Conservation (phyloP, 352 stramenopile genomes). For the Globisporangium splendens region DNA sequence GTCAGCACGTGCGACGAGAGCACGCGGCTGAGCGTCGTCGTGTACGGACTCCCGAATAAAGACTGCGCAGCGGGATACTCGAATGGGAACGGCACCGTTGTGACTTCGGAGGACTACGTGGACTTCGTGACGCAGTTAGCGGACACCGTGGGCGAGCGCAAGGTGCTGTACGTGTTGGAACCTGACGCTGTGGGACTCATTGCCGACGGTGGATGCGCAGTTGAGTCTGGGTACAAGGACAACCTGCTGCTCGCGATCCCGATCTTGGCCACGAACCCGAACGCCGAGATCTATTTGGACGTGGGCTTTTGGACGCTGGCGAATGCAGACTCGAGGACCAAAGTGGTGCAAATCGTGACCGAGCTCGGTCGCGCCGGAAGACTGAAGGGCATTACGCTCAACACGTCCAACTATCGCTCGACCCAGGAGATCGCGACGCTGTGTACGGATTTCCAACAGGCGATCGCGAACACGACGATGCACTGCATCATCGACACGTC, state of each 20-base stretch:
- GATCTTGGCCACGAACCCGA: conserved; percentile 48
- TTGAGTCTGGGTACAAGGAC: conserved; percentile 27
- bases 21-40: conserved; percentile 40
- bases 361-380: conserved; percentile 23
- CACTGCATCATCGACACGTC: conserved; percentile 9
- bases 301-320: conserved; percentile 63
- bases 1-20: conserved; percentile 26
- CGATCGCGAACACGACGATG: conserved; percentile 17
- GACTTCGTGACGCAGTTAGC: conserved; percentile 41
- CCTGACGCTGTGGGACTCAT: conserved; percentile 61
- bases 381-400: conserved; percentile 67
- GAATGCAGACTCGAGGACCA: conserved; percentile 16
- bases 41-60: conserved; percentile 77
- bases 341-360: conserved; percentile 36
- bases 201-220: conserved; percentile 31
- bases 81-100: conserved; percentile 25
- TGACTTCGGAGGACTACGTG: conserved; percentile 39
- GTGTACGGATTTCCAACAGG: conserved; percentile 57
- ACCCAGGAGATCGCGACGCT: conserved; percentile 37
- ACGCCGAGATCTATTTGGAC: conserved; percentile 71
- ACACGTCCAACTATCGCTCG: conserved; percentile 78
- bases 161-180: conserved; percentile 68
- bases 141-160: conserved; percentile 34
- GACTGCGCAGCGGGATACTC: conserved; percentile 64
- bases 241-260: conserved; percentile 50